Conservation (phyloP, 257 asterid species). For the Leptodermis oblonga region DNA sequence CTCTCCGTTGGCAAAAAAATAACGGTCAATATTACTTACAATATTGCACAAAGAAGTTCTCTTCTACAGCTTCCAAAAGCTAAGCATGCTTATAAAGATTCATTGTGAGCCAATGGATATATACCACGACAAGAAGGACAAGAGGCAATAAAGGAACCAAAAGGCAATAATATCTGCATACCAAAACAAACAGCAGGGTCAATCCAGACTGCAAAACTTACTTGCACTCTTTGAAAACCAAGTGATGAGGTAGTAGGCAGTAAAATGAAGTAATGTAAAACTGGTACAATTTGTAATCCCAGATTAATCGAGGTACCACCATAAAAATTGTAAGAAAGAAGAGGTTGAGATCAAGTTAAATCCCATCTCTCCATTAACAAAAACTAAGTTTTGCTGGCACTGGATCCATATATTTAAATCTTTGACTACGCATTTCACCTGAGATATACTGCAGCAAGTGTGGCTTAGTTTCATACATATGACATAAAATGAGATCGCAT, state of each 20-base stretch:
- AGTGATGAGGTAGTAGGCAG: background rate
- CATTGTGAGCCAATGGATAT: constrained; percentile 74
- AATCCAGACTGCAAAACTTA: too few relatives aligned
- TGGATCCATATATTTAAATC: background rate
- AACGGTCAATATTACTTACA: background rate
- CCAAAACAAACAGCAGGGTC: too few relatives aligned
- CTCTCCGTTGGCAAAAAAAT: too few relatives aligned
- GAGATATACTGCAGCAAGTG: too few relatives aligned
- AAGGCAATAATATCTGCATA: too few relatives aligned
- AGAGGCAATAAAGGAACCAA: too few relatives aligned
- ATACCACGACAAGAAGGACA: constrained; percentile 48
- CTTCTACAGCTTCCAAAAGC: constrained; percentile 2
- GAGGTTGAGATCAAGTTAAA: background rate
- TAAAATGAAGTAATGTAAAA: background rate
- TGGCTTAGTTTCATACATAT: too few relatives aligned
- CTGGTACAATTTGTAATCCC: background rate
- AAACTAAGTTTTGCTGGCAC: background rate
- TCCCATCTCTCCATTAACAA: too few relatives aligned
- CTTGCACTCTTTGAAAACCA: too few relatives aligned
- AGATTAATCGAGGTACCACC: background rate
- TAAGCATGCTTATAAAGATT: constrained; percentile 82
- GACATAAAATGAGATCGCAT: background rate
- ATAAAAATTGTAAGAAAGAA: too few relatives aligned
- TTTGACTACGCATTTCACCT: background rate
- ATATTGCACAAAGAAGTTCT: background rate